A percentile compares a stretch with the other conserved stretches of the same genome.
Conservation (phyloP, 306 rosid genomes). For the Medicago lupulina region DNA sequence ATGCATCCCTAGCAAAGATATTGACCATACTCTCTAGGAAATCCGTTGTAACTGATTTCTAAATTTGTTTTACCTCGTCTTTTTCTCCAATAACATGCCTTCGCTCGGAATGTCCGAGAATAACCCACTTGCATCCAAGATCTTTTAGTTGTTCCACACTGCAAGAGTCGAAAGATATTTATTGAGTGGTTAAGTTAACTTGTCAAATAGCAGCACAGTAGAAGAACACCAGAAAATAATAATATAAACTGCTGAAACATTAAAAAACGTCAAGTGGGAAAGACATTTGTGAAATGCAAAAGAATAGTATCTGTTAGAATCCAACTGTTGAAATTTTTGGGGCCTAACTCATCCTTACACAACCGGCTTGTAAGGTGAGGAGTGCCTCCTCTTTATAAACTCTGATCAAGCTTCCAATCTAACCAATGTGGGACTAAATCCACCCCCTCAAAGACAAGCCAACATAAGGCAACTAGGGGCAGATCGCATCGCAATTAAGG, state of each 20-base stretch:
- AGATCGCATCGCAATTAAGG: too few relatives aligned
- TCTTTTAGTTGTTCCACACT: slow-evolving; percentile 97
- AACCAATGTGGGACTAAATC: too few relatives aligned
- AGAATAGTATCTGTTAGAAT: slow-evolving; percentile 16
- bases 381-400: too few relatives aligned
- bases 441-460: too few relatives aligned
- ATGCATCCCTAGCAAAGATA: slow-evolving; percentile 35
- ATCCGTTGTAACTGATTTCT: slow-evolving; percentile 26
- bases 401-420: too few relatives aligned
- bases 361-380: too few relatives aligned
- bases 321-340: too few relatives aligned
- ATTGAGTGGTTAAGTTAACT: slow-evolving; percentile 13
- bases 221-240: slow-evolving; percentile 12
- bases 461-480: too few relatives aligned
- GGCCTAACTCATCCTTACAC: too few relatives aligned
- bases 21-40: slow-evolving; percentile 25
- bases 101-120: slow-evolving; percentile 98
- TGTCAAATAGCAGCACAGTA: slow-evolving; percentile 10
- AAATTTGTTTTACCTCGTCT: slow-evolving; percentile 72
- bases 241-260: slow-evolving; percentile 22
- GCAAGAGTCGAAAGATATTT: slow-evolving; percentile 37
- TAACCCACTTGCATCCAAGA: slow-evolving; percentile 90
- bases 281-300: slow-evolving; percentile 6
- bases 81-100: slow-evolving; percentile 96
- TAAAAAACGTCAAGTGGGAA: slow-evolving; percentile 11